Base-by-base conservation (phyloP, 768 basidiomycete species). In the Suillus sp. region DNA sequence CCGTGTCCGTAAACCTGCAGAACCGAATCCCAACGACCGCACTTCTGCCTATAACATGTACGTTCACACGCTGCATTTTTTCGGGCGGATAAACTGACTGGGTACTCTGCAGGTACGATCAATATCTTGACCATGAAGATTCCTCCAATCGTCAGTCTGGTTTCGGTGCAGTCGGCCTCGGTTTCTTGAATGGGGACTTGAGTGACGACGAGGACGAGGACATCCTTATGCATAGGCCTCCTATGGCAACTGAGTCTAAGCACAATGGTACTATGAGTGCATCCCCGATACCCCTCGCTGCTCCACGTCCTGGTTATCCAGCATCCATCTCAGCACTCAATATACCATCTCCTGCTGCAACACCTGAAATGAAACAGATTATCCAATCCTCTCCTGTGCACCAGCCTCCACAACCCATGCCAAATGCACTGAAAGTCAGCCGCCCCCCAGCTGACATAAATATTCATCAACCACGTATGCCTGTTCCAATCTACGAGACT, bases 281-380 rank as follows among this genome's bases (percentile, higher is more conserved):
- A 18, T 65, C 71, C 4, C 68, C 74, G 57, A 71, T 80, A 53
- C 79, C 82, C 10, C 84, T 92, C 65, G 89, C 85, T 4, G 86
- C 89, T 3, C 91, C 90, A 30, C 82, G 82, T 42, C 90, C 91
- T 4, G 90, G 91, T 7, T 92, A 92, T 67, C 84, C 88, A 35
- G 85, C 88, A 3, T 87, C 88, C 38, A 83, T 91, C 34, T 79
- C 88, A 16, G 88, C 84, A 2, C 83, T 91, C 38, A 87, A 85
- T 66, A 76, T 90, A 35, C 75, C 84, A 5, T 82, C 78, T 48
- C 84, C 84, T 2, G 76, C 78, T 34, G 78, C 80, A 7, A 70
- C 73, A 42, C 77, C 81, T 22, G 64, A 69, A 30, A 71, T 71
- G 66, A 71, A 71, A 47, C 73, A 74, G 66, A 71, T 72, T 67